Conservation (phyloP, 164 flowering plant genomes). For the Liriodendron chinense region DNA sequence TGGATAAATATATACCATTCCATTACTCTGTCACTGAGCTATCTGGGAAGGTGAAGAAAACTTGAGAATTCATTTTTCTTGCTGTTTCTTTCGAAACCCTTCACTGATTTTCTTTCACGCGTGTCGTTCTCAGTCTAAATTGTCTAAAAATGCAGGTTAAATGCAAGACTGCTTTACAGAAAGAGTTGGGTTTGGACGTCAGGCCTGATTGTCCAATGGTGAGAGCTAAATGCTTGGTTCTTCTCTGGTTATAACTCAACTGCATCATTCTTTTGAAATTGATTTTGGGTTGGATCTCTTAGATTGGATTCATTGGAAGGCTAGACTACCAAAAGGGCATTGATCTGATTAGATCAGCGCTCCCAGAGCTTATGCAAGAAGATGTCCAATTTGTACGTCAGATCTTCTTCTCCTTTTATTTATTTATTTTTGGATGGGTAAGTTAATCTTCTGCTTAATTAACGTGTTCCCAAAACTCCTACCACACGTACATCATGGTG, state of each 20-base stretch:
- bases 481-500: background rate
- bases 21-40: constrained; percentile 70
- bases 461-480: background rate
- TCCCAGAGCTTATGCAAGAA: constrained; percentile 74
- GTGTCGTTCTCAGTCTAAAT: background rate
- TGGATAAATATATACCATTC: constrained; percentile 60
- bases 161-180: constrained; percentile 83
- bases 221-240: constrained; percentile 19
- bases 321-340: constrained; percentile 93
- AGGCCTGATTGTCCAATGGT: constrained; percentile 88
- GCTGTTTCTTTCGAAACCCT: background rate
- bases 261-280: background rate
- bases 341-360: constrained; percentile 61
- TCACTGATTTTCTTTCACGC: background rate
- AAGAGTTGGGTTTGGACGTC: constrained; percentile 77
- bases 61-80: background rate
- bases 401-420: background rate
- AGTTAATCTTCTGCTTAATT: too few species aligned
- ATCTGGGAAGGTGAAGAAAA: constrained; percentile 70
- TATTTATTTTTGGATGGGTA: too few species aligned
- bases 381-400: constrained; percentile 87
- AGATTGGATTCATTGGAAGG: constrained; percentile 98
- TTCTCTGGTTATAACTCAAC: background rate
- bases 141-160: constrained; percentile 42
- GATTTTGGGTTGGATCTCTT: constrained; percentile 9